A percentile compares a stretch with the other conserved stretches of the same genome.
These are phyloP conservation scores for Apiotrichum veenhuisii DNA, from an alignment of 1,284 basidiomycete genomes.

Conservation along the genomic window DNA sequence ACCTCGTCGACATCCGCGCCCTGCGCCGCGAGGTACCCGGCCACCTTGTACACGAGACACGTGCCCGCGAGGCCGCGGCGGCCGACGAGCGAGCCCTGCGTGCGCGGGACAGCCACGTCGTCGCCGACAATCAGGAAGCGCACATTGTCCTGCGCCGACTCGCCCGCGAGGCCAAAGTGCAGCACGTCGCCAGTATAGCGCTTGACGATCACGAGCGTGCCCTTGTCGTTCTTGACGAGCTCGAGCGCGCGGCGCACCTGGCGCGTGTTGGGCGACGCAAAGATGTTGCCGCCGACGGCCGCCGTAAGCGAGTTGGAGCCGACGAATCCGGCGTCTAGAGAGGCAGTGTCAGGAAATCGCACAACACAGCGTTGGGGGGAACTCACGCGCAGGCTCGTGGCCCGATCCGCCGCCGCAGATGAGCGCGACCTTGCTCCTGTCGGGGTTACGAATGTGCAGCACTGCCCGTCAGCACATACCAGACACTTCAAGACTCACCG, in stretches of 20 bases:
- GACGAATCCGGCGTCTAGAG: conserved; percentile 65
- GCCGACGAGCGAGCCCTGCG: conserved; percentile 50
- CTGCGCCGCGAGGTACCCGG: conserved; percentile 71
- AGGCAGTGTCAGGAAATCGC: not conserved
- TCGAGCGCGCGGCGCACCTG: conserved; percentile 78
- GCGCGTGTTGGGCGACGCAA: conserved; percentile 78
- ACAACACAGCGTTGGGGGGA: no score
- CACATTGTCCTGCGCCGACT: conserved; percentile 68
- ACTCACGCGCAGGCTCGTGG: conserved; percentile 68
- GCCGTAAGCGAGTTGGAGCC: conserved; percentile 76
- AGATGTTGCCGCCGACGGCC: conserved; percentile 81
- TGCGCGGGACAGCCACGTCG: conserved; percentile 78
- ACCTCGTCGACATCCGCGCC: conserved; percentile 73
- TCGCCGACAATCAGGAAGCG: conserved; percentile 84
- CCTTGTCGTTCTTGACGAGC: conserved; percentile 69
- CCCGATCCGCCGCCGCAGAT: conserved; percentile 88
- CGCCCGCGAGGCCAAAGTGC: conserved; percentile 87
- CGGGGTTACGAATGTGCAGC: conserved; percentile 58
- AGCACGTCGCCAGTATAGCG: conserved; percentile 79
- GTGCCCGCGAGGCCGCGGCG: conserved; percentile 74
- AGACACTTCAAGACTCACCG: no score
- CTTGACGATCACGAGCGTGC: conserved; percentile 82
- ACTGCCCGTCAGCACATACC: not conserved
- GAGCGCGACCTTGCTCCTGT: conserved; percentile 68
- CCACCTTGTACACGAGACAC: conserved; percentile 86